Percentiles rank a stretch among this genome's conserved stretches.
These are phyloP conservation scores for Mortierella alpina DNA, from an alignment of 192 early-diverging fungal genomes.

Conservation along the genomic window DNA sequence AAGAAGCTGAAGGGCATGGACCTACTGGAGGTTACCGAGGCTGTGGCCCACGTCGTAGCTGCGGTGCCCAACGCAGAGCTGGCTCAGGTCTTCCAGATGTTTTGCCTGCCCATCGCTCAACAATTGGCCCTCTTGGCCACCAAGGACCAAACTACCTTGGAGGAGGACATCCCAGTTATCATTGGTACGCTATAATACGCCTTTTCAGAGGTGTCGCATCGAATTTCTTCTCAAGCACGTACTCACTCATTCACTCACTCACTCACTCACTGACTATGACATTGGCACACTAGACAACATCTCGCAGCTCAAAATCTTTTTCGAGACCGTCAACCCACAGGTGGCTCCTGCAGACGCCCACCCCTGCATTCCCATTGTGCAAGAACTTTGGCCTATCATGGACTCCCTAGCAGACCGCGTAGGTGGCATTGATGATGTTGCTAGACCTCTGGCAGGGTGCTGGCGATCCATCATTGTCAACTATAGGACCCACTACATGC, in stretches of 20 bases:
- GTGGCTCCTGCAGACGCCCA: slow-evolving; percentile 60
- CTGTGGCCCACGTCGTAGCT: slow-evolving; percentile 88
- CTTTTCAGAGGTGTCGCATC: not conserved
- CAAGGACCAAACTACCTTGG: slow-evolving; percentile 45
- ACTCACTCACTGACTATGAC: not conserved
- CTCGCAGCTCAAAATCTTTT: slow-evolving; percentile 71
- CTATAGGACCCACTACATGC: slow-evolving; percentile 65
- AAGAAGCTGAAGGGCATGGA: slow-evolving; percentile 77
- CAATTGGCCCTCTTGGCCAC: slow-evolving; percentile 70
- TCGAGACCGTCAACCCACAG: slow-evolving; percentile 65
- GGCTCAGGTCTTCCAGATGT: slow-evolving; percentile 73
- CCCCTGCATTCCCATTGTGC: slow-evolving; percentile 74
- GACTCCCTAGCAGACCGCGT: slow-evolving; percentile 65
- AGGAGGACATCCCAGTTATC: slow-evolving; percentile 53
- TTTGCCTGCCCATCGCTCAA: slow-evolving; percentile 80
- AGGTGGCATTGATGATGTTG: slow-evolving; percentile 58
- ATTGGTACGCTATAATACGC: slow-evolving; percentile 16
- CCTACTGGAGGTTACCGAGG: slow-evolving; percentile 84
- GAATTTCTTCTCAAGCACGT: not conserved
- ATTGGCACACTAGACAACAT: slow-evolving; percentile 54
- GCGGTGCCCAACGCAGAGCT: slow-evolving; percentile 75
- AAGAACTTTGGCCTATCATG: slow-evolving; percentile 81
- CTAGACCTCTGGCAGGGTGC: slow-evolving; percentile 63
- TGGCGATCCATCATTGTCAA: slow-evolving; percentile 70
- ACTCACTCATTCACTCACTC: not conserved